Conservation (phyloP, 2,329 filamentous ascomycete genomes). For the Cadophora sp. region DNA sequence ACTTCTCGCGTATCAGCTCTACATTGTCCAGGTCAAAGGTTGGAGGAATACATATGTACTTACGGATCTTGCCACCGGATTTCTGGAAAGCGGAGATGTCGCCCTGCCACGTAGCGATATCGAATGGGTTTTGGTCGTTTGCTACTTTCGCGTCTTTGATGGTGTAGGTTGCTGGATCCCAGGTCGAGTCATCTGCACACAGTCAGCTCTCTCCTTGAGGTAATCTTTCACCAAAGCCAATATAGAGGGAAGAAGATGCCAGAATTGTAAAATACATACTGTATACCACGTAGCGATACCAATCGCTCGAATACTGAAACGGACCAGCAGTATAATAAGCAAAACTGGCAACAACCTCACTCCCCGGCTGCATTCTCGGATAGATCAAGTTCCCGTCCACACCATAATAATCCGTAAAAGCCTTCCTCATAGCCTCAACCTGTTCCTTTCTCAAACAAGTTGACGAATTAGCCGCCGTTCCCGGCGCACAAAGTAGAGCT, state of each 20-base stretch:
- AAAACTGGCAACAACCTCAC: constrained; percentile 43
- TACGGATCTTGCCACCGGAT: constrained; percentile 35
- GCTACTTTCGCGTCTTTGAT: constrained; percentile 44
- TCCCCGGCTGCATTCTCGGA: constrained; percentile 57
- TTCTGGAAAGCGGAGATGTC: constrained; percentile 36
- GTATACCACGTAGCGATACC: constrained; percentile 26
- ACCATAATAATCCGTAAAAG: constrained; percentile 51
- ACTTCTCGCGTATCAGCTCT: constrained; percentile 13
- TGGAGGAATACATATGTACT: too few species aligned
- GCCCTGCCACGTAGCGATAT: constrained; percentile 35
- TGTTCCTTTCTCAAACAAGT: constrained; percentile 53
- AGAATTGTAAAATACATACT: constrained; percentile 19
- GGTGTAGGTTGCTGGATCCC: constrained; percentile 48
- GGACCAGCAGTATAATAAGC: constrained; percentile 20
- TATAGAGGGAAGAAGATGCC: too few species aligned
- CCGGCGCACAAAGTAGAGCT: constrained; percentile 30
- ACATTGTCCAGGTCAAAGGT: too few species aligned
- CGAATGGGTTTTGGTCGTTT: constrained; percentile 35
- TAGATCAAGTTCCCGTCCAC: constrained; percentile 54
- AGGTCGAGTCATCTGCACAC: constrained; percentile 37
- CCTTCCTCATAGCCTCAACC: constrained; percentile 50
- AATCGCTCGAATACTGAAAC: constrained; percentile 25
- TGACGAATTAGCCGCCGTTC: constrained; percentile 41
- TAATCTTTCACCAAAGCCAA: too few species aligned
- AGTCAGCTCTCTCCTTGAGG: background rate